These are phyloP conservation scores for Boletellus deceptivus DNA, from an alignment of 1,284 basidiomycete species.

Conservation along the genomic window DNA sequence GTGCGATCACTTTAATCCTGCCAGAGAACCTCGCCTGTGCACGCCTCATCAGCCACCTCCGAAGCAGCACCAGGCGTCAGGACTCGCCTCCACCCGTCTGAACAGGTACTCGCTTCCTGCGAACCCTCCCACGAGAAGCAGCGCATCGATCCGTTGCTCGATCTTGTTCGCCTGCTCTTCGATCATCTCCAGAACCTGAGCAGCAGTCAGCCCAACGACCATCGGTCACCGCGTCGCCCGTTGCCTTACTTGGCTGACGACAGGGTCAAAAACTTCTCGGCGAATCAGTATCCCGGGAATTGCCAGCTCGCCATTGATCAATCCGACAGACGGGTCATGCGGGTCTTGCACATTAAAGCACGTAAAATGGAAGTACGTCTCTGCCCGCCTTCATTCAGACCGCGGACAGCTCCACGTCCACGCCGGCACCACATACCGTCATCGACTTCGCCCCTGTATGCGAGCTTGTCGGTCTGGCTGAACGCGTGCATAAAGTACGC, in stretches of 20 bases:
- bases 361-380: slow-evolving; percentile 78
- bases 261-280: slow-evolving; percentile 77
- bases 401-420: slow-evolving; percentile 6
- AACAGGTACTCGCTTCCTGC: slow-evolving; percentile 80
- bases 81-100: slow-evolving; percentile 63
- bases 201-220: slow-evolving; percentile 11
- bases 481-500: slow-evolving; percentile 85
- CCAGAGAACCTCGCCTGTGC: slow-evolving; percentile 59
- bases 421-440: slow-evolving; percentile 50
- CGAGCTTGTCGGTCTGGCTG: slow-evolving; percentile 80
- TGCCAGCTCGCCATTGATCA: slow-evolving; percentile 75
- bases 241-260: slow-evolving; percentile 61
- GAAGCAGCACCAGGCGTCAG: slow-evolving; percentile 1
- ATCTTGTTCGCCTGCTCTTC: slow-evolving; percentile 67
- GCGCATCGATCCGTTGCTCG: slow-evolving; percentile 67
- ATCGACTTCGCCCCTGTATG: slow-evolving; percentile 65
- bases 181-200: slow-evolving; percentile 69
- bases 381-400: slow-evolving; percentile 38
- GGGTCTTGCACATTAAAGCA: slow-evolving; percentile 78
- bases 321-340: slow-evolving; percentile 68
- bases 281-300: slow-evolving; percentile 76
- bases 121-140: slow-evolving; percentile 83
- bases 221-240: slow-evolving; percentile 16
- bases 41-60: slow-evolving; percentile 11
- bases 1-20: slow-evolving; percentile 67